Percentiles rank a stretch among this genome's conserved stretches.
phyloP scores from a whole-genome alignment of 352 stramenopile species.

The Phytophthora fragariae region DNA sequence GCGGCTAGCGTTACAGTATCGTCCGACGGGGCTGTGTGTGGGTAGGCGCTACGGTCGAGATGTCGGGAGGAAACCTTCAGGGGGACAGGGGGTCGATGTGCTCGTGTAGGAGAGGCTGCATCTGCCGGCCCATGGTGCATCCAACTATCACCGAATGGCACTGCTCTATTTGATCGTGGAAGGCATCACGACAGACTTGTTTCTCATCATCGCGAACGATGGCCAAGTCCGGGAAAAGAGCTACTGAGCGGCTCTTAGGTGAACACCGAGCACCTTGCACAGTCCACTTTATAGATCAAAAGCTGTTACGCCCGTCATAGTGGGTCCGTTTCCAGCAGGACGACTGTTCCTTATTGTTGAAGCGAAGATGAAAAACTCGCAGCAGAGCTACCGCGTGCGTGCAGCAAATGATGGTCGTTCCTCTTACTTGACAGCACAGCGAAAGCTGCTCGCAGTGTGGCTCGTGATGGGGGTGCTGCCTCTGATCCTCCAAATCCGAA shows the following conservation, averaged over 20 bases:
- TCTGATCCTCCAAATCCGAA: neutral
- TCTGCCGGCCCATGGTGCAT: slow-evolving; percentile 28
- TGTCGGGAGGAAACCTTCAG: neutral
- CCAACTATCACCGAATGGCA: slow-evolving; percentile 19
- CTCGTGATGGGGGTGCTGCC: neutral
- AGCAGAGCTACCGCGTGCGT: no score
- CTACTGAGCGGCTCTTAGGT: no score
- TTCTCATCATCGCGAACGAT: no score
- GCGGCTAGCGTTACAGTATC: no score
- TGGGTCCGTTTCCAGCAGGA: no score
- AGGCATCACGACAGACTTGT: slow-evolving; percentile 29
- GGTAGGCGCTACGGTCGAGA: neutral
- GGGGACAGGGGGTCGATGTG: neutral
- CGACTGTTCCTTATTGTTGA: no score
- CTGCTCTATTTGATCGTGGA: slow-evolving; percentile 33
- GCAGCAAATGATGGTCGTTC: neutral
- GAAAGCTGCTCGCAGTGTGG: neutral
- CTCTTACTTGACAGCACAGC: neutral
- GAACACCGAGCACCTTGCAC: no score
- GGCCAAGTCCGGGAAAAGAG: no score
- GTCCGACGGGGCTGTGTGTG: no score
- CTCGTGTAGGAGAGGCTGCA: slow-evolving; percentile 21
- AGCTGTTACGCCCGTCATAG: no score
- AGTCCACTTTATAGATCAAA: no score
- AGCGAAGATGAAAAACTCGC: neutral